Base-by-base conservation (phyloP, 1,284 basidiomycete genomes). In the Sanghuangporus sanghuang region DNA sequence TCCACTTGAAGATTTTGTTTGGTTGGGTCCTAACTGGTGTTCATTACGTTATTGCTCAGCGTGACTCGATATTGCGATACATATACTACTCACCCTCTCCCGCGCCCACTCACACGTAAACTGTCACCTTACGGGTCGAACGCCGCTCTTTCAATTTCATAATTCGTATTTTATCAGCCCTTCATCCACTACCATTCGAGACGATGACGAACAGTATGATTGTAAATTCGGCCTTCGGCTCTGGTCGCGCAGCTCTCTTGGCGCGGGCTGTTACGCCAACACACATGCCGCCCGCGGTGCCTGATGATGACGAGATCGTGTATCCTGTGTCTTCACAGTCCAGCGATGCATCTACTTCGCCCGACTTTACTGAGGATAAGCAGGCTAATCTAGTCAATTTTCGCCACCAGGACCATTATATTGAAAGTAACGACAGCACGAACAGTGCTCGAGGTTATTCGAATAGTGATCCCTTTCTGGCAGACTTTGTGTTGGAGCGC, bases 281-380 rank as follows among this genome's bases (percentile, higher is more conserved):
- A 32, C 32, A 27, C n/a, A 69, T 68, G 63, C 70, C 69, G 23
- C 67, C 65, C 63, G 71, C 70, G 44, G 73, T 73, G 21, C 79
- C 78, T 16, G 84, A 83, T 65, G 80, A 78, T 16, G 84, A 83
- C 65, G 83, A 86, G 69, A 82, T 87, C 60, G 80, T 86, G 27
- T 85, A 81, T 76, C 74, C 71, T 50, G 70, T 79, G 52, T 77
- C 79, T 6, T 73, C 70, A 60, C 62, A 68, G 14, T 69, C 69
- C 68, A 56, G 67, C 67, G 35, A 38, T n/a, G 36, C 36, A 9
- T 42, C 57, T 7, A 46, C 52, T 4, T 39, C 48, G n/a, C 58
- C 58, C 6, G 58, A 40, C 3, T 18, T 40, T 16, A 18, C 58
- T n/a, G n/a, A 60, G 5, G 8, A 46, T 2, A 52, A 35, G 12